These are phyloP conservation scores for Paracoccidioides brasiliensis DNA, from an alignment of 2,329 filamentous ascomycete genomes.

Conservation along the genomic window DNA sequence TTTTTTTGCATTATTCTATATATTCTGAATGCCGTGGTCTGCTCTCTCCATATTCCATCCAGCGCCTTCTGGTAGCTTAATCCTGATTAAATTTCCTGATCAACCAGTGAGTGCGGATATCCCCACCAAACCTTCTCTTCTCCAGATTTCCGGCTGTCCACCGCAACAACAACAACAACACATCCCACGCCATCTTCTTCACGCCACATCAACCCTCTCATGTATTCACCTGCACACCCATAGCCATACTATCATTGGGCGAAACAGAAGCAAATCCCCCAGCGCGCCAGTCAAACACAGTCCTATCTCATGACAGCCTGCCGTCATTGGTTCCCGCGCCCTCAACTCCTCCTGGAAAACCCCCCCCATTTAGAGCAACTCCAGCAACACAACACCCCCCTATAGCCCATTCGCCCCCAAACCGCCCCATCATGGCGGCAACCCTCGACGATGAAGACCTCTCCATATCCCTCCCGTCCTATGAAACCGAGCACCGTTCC, in stretches of 20 bases:
- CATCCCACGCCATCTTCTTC: neutral
- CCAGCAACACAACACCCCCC: too few species aligned
- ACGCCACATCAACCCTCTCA: neutral
- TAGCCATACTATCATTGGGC: neutral
- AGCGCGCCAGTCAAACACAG: neutral
- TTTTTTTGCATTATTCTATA: too few species aligned
- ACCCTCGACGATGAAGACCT: slow-evolving; percentile 26
- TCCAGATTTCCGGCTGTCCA: neutral
- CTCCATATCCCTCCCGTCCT: slow-evolving; percentile 22
- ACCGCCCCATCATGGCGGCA: slow-evolving; percentile 20
- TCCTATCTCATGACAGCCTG: neutral
- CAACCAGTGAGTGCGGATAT: neutral
- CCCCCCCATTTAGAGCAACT: too few species aligned
- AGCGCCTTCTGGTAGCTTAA: too few species aligned
- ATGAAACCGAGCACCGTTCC: slow-evolving; percentile 8
- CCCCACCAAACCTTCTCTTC: neutral
- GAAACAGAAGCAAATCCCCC: neutral
- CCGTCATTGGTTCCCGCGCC: neutral
- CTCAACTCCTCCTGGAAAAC: too few species aligned
- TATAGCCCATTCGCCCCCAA: neutral
- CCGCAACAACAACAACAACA: neutral
- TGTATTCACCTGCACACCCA: neutral
- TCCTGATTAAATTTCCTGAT: neutral
- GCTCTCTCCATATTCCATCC: too few species aligned
- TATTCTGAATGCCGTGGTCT: too few species aligned